Conservation (phyloP, 1,139 yeast species). For the Lodderomyces margitis region DNA sequence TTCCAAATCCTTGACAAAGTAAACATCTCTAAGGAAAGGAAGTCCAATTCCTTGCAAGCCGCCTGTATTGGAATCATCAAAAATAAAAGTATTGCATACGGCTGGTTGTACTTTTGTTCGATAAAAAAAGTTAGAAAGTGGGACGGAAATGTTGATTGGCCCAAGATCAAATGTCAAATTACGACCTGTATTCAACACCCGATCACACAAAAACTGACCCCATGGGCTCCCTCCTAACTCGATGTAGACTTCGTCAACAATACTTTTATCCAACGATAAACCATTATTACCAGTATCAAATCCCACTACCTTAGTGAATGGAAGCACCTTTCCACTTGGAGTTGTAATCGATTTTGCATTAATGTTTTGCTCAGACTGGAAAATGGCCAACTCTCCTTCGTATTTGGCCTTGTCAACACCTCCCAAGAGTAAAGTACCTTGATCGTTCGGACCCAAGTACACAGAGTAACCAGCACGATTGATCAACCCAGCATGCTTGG, state of each 20-base stretch:
- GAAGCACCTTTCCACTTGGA: background rate
- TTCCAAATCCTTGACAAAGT: conserved; percentile 27
- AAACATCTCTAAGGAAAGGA: conserved; percentile 46
- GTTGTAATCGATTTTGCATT: background rate
- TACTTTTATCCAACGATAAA: background rate
- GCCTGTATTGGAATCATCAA: too few species aligned
- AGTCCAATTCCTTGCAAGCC: conserved; percentile 23
- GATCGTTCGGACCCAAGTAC: conserved; percentile 24
- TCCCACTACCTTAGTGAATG: background rate
- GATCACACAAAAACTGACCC: background rate
- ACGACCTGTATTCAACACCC: background rate
- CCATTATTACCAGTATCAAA: background rate
- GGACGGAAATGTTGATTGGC: conserved; percentile 1
- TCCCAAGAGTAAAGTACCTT: conserved; percentile 29
- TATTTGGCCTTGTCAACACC: conserved; percentile 30
- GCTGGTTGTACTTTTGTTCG: background rate
- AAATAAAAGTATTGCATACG: background rate
- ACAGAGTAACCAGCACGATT: conserved; percentile 37
- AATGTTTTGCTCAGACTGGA: conserved; percentile 2
- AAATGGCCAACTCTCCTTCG: conserved; percentile 15
- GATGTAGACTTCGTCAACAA: background rate
- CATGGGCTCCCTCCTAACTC: background rate
- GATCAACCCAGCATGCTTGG: conserved; percentile 40
- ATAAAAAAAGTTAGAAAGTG: background rate
- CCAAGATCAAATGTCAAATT: background rate